phyloP scores from a whole-genome alignment of 202 grass and related monocot species.

The Eragrostis tef region DNA sequence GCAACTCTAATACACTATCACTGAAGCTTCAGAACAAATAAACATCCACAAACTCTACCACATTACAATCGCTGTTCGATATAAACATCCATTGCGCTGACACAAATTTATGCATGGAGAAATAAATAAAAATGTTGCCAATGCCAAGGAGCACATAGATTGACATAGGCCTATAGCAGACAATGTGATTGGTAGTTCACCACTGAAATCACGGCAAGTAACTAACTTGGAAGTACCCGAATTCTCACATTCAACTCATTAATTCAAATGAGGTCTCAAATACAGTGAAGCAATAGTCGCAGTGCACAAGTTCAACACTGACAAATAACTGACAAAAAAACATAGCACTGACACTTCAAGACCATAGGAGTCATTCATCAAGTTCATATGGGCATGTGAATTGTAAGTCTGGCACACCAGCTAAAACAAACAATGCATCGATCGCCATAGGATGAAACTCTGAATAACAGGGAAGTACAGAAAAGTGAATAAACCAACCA shows the following conservation, averaged over 20 bases:
- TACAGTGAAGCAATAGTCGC: neutral
- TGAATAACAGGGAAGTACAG: neutral
- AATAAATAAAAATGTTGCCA: slow-evolving; percentile 3
- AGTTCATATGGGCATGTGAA: neutral
- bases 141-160: neutral
- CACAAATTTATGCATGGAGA: neutral
- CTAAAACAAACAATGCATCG: neutral
- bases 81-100: neutral
- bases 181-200: neutral
- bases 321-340: neutral
- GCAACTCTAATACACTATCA: slow-evolving; percentile 15
- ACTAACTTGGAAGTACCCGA: neutral
- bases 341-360: neutral
- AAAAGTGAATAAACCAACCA: slow-evolving; percentile 58
- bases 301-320: neutral
- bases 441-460: neutral
- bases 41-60: neutral
- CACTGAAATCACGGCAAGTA: neutral
- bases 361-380: neutral
- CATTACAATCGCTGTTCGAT: neutral
- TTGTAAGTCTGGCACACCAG: neutral
- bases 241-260: neutral
- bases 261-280: neutral
- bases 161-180: neutral
- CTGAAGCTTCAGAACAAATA: neutral